These are phyloP conservation scores for Emmonsiellopsis sp. DNA, from an alignment of 2,329 filamentous ascomycete species.

Conservation along the genomic window DNA sequence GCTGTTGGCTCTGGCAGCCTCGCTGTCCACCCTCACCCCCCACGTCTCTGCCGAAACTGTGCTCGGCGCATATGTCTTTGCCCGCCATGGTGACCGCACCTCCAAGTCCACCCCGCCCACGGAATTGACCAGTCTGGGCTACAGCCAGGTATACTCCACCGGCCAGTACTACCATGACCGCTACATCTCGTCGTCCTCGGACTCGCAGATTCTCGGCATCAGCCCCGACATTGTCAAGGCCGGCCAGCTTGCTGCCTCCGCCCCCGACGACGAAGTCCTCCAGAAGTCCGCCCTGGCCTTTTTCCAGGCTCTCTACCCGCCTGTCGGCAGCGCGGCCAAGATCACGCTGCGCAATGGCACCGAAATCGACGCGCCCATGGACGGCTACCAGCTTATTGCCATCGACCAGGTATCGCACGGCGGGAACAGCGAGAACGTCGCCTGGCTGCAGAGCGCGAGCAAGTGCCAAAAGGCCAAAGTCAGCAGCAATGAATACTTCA, in stretches of 20 bases:
- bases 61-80: conserved; percentile 77
- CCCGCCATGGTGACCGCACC: conserved; percentile 82
- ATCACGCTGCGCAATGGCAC: conserved; percentile 65
- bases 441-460: conserved; percentile 51
- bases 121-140: conserved; percentile 69
- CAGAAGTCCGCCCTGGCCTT: conserved; percentile 73
- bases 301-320: conserved; percentile 79
- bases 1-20: conserved; percentile 9
- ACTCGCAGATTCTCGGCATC: conserved; percentile 56
- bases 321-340: conserved; percentile 48
- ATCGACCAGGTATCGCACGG: conserved; percentile 54
- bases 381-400: conserved; percentile 78
- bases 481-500: conserved; percentile 53
- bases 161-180: conserved; percentile 67
- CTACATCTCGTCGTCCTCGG: conserved; percentile 58
- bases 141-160: conserved; percentile 62
- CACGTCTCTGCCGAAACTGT: conserved; percentile 52
- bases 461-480: conserved; percentile 43
- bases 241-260: conserved; percentile 61
- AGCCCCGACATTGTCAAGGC: conserved; percentile 57
- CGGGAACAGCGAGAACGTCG: conserved; percentile 49
- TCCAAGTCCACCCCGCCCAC: conserved; percentile 65
- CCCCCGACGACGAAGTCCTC: conserved; percentile 68
- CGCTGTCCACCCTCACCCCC: conserved; percentile 15
- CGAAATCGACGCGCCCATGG: conserved; percentile 56